These are phyloP conservation scores for Cylindrotheca closterium DNA, from an alignment of 108 stramenopile genomes.

Conservation along the genomic window DNA sequence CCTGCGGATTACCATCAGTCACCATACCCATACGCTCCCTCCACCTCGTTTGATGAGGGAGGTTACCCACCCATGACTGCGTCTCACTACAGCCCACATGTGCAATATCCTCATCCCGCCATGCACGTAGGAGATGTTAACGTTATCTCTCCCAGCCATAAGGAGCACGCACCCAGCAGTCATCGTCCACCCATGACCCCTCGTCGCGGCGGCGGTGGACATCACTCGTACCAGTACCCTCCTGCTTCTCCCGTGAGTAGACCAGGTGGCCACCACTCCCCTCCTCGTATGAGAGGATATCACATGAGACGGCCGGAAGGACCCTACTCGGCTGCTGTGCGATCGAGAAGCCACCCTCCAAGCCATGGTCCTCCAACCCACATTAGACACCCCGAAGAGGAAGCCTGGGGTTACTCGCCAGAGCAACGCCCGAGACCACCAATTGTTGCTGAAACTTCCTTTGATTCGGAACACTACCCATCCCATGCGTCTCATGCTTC, in stretches of 20 bases:
- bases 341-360: constrained; percentile 14
- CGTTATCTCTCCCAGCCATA: constrained; percentile 59
- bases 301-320: constrained; percentile 42
- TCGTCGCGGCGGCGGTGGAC: constrained; percentile 17
- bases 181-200: constrained; percentile 28
- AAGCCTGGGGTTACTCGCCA: constrained; percentile 23
- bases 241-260: constrained; percentile 50
- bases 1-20: constrained; percentile 15
- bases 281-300: constrained; percentile 37
- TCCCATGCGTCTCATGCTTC: constrained; percentile 23
- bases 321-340: constrained; percentile 38
- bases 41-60: constrained; percentile 50
- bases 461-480: constrained; percentile 50
- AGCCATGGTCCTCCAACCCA: neutral
- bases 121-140: constrained; percentile 45
- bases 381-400: constrained; percentile 11
- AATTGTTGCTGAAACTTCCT: constrained; percentile 48
- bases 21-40: constrained; percentile 39
- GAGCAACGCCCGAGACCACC: constrained; percentile 34
- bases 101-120: constrained; percentile 46
- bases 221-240: constrained; percentile 43
- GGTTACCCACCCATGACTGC: constrained; percentile 15
- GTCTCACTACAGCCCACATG: constrained; percentile 54
- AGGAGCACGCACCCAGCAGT: constrained; percentile 10
- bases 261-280: constrained; percentile 16